These are phyloP conservation scores for Juglanconis sp. DNA, from an alignment of 2,329 filamentous ascomycete species.

Conservation along the genomic window DNA sequence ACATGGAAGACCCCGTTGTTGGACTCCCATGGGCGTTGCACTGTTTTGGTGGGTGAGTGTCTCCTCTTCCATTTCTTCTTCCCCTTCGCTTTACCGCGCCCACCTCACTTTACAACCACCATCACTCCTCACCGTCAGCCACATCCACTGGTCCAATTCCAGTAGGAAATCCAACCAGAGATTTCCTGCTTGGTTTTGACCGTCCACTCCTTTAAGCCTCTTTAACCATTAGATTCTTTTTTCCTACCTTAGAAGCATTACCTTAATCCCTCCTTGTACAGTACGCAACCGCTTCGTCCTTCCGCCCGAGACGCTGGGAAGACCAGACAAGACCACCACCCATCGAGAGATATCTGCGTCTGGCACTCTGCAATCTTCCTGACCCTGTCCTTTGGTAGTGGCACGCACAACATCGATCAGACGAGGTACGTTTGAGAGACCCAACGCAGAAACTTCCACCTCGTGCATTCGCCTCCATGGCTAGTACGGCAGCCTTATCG, in stretches of 20 bases:
- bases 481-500: not conserved
- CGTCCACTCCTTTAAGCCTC: constrained; percentile 54
- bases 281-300: constrained; percentile 16
- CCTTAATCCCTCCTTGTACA: constrained; percentile 19
- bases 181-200: constrained; percentile 55
- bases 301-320: constrained; percentile 8
- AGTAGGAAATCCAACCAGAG: constrained; percentile 44
- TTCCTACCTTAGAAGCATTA: constrained; percentile 18
- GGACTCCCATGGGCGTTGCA: not conserved
- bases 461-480: not conserved
- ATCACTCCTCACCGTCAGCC: constrained; percentile 13
- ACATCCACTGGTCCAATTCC: constrained; percentile 52
- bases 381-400: not conserved
- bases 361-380: not conserved
- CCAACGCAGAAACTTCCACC: not conserved
- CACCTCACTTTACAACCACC: constrained; percentile 29
- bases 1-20: not conserved
- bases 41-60: not conserved
- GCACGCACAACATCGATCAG: not conserved
- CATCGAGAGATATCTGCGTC: not conserved
- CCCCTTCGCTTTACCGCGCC: constrained; percentile 23
- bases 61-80: constrained; percentile 17
- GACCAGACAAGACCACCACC: constrained; percentile 7
- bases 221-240: constrained; percentile 20
- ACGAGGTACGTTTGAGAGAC: constrained; percentile 3